A percentile compares a stretch with the other conserved stretches of the same genome.
Evolutionary conservation across 768 basidiomycete genomes (phyloP).

Genomic region (Lactarius pseudohatsudake): DNA sequence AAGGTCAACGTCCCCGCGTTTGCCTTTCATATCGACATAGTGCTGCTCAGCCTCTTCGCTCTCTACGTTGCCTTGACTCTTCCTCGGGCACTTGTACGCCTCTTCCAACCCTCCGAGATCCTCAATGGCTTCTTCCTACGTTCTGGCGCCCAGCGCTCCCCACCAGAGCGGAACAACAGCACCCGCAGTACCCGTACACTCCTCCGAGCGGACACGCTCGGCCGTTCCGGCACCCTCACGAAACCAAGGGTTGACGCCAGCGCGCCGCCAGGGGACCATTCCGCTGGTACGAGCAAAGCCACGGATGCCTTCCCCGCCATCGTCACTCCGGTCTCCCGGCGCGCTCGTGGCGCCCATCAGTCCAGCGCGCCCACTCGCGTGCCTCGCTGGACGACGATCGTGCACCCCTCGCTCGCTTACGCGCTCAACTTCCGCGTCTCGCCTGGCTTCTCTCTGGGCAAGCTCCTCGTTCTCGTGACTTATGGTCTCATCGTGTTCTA

Average conservation of each 20-base stretch:
- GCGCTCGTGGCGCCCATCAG: not conserved
- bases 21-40: slow-evolving; percentile 24
- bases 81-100: slow-evolving; percentile 24
- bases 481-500: slow-evolving; percentile 42
- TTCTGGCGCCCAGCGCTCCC: not conserved
- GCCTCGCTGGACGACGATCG: slow-evolving; percentile 39
- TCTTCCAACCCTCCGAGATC: slow-evolving; percentile 25
- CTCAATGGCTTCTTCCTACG: slow-evolving; percentile 26
- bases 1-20: slow-evolving; percentile 7
- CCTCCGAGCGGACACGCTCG: slow-evolving; percentile 19
- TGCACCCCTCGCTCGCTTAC: slow-evolving; percentile 37
- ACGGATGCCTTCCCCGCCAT: slow-evolving; percentile 1
- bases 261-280: slow-evolving; percentile 4
- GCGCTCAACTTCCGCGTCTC: slow-evolving; percentile 38
- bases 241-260: not conserved
- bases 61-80: slow-evolving; percentile 25
- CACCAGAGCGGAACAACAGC: slow-evolving; percentile 18
- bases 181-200: slow-evolving; percentile 27
- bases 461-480: slow-evolving; percentile 37
- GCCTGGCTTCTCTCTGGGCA: slow-evolving; percentile 41
- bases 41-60: slow-evolving; percentile 21
- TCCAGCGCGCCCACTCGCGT: slow-evolving; percentile 36
- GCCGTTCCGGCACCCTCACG: slow-evolving; percentile 20
- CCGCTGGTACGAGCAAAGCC: slow-evolving; percentile 2
- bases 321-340: slow-evolving; percentile 11